Evolutionary conservation across 2,329 filamentous ascomycete genomes (phyloP).

Genomic region (Myriosclerotinia curreyana): DNA sequence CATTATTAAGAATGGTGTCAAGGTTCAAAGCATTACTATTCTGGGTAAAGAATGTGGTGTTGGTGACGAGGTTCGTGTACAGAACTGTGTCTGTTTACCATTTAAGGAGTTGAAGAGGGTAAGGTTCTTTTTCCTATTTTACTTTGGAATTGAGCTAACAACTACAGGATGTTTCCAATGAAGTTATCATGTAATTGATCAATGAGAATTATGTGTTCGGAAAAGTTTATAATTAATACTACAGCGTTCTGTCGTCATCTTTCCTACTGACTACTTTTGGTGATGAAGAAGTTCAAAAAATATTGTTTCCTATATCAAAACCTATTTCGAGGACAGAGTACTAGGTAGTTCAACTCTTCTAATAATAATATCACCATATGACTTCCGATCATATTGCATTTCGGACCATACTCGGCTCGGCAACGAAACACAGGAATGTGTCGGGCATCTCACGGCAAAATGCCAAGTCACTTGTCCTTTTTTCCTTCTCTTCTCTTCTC

Average conservation of each 20-base stretch:
- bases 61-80: conserved; percentile 89
- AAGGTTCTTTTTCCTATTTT: conserved; percentile 42
- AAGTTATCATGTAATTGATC: conserved; percentile 79
- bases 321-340: neutral
- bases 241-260: neutral
- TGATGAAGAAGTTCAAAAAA: neutral
- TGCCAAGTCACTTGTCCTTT: neutral
- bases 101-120: conserved; percentile 98
- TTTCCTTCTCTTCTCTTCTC: neutral
- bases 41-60: conserved; percentile 94
- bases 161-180: conserved; percentile 74
- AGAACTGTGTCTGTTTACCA: conserved; percentile 96
- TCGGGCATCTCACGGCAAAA: neutral
- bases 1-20: conserved; percentile 96
- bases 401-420: conserved; percentile 4
- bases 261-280: neutral
- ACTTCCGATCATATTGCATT: no score
- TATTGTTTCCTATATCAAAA: neutral
- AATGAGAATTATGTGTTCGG: neutral
- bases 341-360: neutral
- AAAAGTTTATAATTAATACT: conserved; percentile 13
- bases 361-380: neutral
- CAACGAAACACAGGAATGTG: neutral
- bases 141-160: conserved; percentile 36
- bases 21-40: conserved; percentile 98